Evolutionary conservation across 768 basidiomycete species (phyloP).

Genomic region (Pleurotus djamor): DNA sequence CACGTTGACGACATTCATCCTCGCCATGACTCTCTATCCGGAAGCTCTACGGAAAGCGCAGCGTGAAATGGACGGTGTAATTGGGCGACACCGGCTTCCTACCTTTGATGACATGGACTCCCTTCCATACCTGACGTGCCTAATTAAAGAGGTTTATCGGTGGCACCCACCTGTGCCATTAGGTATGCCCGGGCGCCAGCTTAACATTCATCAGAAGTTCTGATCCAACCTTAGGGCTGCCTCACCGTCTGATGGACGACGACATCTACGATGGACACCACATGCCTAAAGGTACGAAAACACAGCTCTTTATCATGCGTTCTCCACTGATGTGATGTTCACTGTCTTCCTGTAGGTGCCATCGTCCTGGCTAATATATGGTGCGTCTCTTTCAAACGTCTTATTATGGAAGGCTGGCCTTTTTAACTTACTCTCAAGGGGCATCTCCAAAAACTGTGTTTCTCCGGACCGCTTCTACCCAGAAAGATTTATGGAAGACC

Average conservation of each 20-base stretch:
- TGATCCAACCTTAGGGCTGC: constrained; percentile 26
- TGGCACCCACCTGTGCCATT: constrained; percentile 48
- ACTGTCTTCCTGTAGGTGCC: constrained; percentile 17
- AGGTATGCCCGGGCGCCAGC: constrained; percentile 13
- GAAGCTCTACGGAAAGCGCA: constrained; percentile 46
- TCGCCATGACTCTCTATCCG: constrained; percentile 55
- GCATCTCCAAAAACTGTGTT: constrained; percentile 32
- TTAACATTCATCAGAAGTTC: not conserved
- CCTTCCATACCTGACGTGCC: constrained; percentile 45
- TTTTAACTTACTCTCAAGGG: constrained; percentile 13
- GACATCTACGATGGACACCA: constrained; percentile 45
- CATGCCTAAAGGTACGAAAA: constrained; percentile 41
- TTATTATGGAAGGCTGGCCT: not conserved
- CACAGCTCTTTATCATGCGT: not conserved
- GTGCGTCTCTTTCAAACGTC: not conserved
- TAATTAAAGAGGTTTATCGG: constrained; percentile 47
- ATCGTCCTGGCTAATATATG: constrained; percentile 37
- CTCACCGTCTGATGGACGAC: constrained; percentile 50
- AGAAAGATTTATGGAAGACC: constrained; percentile 42
- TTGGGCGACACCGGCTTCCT: constrained; percentile 45
- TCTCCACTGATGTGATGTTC: not conserved
- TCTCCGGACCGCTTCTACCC: constrained; percentile 45
- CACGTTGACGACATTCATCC: constrained; percentile 44
- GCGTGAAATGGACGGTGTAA: constrained; percentile 46
- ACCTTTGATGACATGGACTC: constrained; percentile 38